Base-by-base conservation (phyloP, 805 yeast species). In the Candida saitoana region DNA sequence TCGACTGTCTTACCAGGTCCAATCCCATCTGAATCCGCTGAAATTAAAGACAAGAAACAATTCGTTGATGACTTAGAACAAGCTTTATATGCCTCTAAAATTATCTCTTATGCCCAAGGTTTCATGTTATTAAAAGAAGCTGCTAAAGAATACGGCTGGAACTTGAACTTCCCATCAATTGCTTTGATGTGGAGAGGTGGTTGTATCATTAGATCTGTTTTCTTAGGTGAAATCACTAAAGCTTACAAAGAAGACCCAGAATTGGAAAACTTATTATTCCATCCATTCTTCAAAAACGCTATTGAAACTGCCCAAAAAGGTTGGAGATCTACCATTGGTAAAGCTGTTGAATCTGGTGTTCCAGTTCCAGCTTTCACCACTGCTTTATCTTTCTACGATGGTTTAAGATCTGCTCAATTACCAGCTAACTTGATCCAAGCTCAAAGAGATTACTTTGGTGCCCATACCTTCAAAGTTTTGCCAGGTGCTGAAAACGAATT, bases 101-200 rank as follows among this genome's bases (percentile, higher is more conserved):
- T 91, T 63, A 91, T 91, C 67, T 93, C 98, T 33, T 91, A 91
- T 70, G 96, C 98, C 56, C 99, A 91, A 79, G 99, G 99, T 69
- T 91, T 91, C 87, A 93, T 91, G 97, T 80, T 91, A 67, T 89
- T 91, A 74, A 87, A 95, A 71, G 96, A 91, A 73, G 98, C 98
- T 57, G 98, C 96, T 55, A 84, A 80, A 73, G 96, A 88, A 69
- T 91, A 88, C 80, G 83, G 83, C 63, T 91, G 99, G 99, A 82
- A 87, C 71, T 79, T 91, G 67, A 93, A 91, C 84, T 86, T 87
- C 82, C 96, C 98, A 58, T 93, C 96, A 47, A 93, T 93, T 60
- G 98, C 98, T 57, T 80, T 93, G 62, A 91, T 91, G 98, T 91
- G 99, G 99, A 84, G 99, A 81, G 99, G 99, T 77, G 99, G 99